phyloP scores from a whole-genome alignment of 176 grass and related monocot genomes.

The Metroxylon sagu region DNA sequence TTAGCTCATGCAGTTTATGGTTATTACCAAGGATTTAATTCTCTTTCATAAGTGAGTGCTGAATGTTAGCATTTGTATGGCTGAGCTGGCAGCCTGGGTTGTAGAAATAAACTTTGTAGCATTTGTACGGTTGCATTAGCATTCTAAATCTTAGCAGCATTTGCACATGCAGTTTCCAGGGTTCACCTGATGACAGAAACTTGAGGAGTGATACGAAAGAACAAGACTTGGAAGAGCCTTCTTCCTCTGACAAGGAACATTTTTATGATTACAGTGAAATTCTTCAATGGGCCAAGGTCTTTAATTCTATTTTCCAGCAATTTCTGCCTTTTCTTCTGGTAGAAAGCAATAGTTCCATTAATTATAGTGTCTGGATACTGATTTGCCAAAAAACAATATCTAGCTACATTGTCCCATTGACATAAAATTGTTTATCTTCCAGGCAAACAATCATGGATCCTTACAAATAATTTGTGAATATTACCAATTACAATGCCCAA shows the following conservation, averaged over 20 bases:
- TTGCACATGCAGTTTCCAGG: constrained; percentile 46
- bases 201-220: constrained; percentile 47
- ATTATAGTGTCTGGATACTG: too few relatives aligned
- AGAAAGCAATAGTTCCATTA: too few relatives aligned
- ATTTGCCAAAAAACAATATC: too few relatives aligned
- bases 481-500: constrained; percentile 66
- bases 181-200: constrained; percentile 50
- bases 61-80: too few relatives aligned
- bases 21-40: too few relatives aligned
- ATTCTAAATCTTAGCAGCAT: constrained; percentile 6
- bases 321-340: too few relatives aligned
- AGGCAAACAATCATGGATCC: constrained; percentile 85
- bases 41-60: too few relatives aligned
- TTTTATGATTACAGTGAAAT: constrained; percentile 48
- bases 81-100: not conserved
- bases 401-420: not conserved
- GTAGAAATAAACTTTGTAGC: not conserved
- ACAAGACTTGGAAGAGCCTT: constrained; percentile 67
- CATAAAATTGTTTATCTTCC: constrained; percentile 21
- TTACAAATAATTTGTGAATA: constrained; percentile 85
- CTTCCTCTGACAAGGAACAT: constrained; percentile 73
- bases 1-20: too few relatives aligned
- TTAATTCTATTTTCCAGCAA: not conserved
- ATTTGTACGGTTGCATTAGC: not conserved
- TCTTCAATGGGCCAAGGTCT: constrained; percentile 90